A percentile compares a stretch with the other conserved stretches of the same genome.
Evolutionary conservation across 805 yeast genomes (phyloP).

Genomic region (Ogataea paradorogensis): DNA sequence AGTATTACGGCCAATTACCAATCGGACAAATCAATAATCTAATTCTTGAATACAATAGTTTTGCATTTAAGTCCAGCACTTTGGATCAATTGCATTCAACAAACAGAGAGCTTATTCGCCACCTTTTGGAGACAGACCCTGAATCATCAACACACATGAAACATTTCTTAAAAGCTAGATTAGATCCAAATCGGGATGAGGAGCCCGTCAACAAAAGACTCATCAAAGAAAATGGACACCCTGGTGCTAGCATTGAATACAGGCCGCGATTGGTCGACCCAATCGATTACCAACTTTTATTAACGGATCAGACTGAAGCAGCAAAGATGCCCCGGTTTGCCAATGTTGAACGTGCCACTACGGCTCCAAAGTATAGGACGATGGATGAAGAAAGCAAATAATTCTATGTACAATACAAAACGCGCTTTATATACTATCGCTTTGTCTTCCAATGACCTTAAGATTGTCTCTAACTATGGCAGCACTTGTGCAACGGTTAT

Average conservation of each 20-base stretch:
- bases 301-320: slow-evolving; percentile 17
- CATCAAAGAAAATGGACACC: slow-evolving; percentile 36
- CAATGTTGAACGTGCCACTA: slow-evolving; percentile 61
- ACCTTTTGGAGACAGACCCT: slow-evolving; percentile 30
- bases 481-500: slow-evolving; percentile 60
- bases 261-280: slow-evolving; percentile 44
- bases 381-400: slow-evolving; percentile 4
- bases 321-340: slow-evolving; percentile 54
- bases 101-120: slow-evolving; percentile 26
- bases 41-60: slow-evolving; percentile 36
- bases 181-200: slow-evolving; percentile 29
- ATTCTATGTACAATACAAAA: slow-evolving; percentile 3
- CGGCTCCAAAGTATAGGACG: slow-evolving; percentile 40
- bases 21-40: slow-evolving; percentile 44
- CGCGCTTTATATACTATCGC: slow-evolving; percentile 46
- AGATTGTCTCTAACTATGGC: slow-evolving; percentile 54
- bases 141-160: slow-evolving; percentile 33
- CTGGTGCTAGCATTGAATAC: slow-evolving; percentile 35
- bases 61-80: slow-evolving; percentile 31
- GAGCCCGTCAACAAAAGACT: slow-evolving; percentile 29
- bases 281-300: slow-evolving; percentile 26
- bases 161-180: slow-evolving; percentile 32
- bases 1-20: slow-evolving; percentile 46
- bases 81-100: slow-evolving; percentile 18
- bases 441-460: slow-evolving; percentile 71